Conservation (phyloP, 768 basidiomycete species). For the Termitomyces sp. region DNA sequence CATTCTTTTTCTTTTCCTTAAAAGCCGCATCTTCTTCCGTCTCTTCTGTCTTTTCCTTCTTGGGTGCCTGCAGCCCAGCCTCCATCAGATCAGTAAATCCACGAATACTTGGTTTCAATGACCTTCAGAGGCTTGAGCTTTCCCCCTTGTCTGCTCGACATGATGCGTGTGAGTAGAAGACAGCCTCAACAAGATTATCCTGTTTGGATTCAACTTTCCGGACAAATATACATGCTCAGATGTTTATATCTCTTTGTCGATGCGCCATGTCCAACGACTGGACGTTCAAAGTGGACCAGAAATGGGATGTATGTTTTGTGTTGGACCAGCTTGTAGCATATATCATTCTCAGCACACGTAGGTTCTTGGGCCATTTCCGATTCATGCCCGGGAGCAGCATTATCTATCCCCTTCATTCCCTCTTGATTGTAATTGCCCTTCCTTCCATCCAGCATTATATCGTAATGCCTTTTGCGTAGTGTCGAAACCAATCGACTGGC, state of each 20-base stretch:
- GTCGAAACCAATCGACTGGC: constrained; percentile 43
- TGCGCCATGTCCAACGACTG: constrained; percentile 3
- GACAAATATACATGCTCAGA: constrained; percentile 10
- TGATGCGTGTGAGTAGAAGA: constrained; percentile 19
- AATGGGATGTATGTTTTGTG: constrained; percentile 34
- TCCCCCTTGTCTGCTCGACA: constrained; percentile 74
- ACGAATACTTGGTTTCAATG: constrained; percentile 1
- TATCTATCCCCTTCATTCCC: constrained; percentile 77
- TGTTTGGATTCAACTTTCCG: constrained; percentile 5
- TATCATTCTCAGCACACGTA: constrained; percentile 19
- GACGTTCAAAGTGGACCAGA: constrained; percentile 19
- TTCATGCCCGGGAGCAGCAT: constrained; percentile 81
- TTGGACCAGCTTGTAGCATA: not conserved
- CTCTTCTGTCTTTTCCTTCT: constrained; percentile 74
- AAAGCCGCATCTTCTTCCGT: constrained; percentile 68
- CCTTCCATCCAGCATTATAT: not conserved
- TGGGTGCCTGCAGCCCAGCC: constrained; percentile 53
- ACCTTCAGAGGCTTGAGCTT: constrained; percentile 89
- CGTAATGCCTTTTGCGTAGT: constrained; percentile 30
- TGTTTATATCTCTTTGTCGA: not conserved
- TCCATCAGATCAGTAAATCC: constrained; percentile 1
- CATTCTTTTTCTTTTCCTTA: constrained; percentile 74
- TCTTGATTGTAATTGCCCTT: constrained; percentile 44
- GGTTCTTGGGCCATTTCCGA: constrained; percentile 82
- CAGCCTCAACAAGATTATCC: not conserved